Percentiles rank a stretch among this genome's conserved stretches.
phyloP scores from a whole-genome alignment of 129 eudicot genomes.

The Tanacetum coccineum region DNA sequence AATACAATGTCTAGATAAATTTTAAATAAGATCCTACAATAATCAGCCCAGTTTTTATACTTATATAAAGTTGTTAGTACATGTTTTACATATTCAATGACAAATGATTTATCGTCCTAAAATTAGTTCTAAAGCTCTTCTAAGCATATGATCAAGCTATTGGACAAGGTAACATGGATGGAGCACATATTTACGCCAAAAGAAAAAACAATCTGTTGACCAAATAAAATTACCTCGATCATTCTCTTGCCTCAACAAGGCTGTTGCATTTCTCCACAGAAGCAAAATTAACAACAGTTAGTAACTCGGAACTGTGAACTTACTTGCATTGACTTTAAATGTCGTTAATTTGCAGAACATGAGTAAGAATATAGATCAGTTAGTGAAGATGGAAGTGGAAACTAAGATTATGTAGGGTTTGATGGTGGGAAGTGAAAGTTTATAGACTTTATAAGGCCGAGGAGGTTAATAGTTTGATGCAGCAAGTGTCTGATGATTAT shows the following conservation, averaged over 20 bases:
- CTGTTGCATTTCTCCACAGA: constrained; percentile 74
- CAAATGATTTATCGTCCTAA: too few relatives aligned
- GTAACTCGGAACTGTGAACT: constrained; percentile 72
- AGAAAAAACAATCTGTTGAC: constrained; percentile 27
- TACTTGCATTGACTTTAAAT: constrained; percentile 62
- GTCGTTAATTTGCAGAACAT: constrained; percentile 85
- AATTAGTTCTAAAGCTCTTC: too few relatives aligned
- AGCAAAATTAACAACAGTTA: constrained; percentile 66
- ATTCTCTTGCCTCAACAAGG: constrained; percentile 85
- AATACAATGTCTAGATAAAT: not conserved
- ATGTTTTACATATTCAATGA: too few relatives aligned
- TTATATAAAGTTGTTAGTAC: too few relatives aligned
- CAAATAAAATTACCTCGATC: constrained; percentile 85
- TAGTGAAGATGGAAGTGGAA: constrained; percentile 92
- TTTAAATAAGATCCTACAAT: too few relatives aligned
- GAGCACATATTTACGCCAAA: too few relatives aligned
- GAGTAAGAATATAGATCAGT: constrained; percentile 83
- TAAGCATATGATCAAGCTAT: too few relatives aligned
- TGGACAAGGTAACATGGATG: too few relatives aligned
- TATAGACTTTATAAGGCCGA: constrained; percentile 83
- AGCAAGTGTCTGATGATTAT: constrained; percentile 93
- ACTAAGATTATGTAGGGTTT: constrained; percentile 91
- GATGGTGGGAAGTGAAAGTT: constrained; percentile 86
- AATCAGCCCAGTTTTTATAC: too few relatives aligned
- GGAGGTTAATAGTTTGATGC: constrained; percentile 87